Conservation (phyloP, 805 yeast genomes). For the Blastobotrys peoriensis region DNA sequence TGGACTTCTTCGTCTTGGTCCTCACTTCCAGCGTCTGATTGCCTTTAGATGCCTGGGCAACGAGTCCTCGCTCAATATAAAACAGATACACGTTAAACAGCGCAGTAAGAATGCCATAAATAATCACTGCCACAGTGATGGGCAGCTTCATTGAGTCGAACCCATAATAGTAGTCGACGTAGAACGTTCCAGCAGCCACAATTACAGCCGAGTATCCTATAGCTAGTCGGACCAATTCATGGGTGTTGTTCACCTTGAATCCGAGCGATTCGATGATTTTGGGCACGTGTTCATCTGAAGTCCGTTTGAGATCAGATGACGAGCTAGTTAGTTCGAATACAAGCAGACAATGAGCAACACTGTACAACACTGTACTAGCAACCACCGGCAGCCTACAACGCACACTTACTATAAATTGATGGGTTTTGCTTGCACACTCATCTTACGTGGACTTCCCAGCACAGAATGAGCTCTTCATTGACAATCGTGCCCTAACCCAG, state of each 20-base stretch:
- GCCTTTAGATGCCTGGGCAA: constrained; percentile 26
- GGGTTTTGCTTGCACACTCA: constrained; percentile 13
- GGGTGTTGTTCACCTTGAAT: constrained; percentile 21
- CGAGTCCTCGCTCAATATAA: constrained; percentile 23
- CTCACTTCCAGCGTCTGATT: constrained; percentile 5
- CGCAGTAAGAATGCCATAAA: constrained; percentile 24
- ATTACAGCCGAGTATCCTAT: constrained; percentile 27
- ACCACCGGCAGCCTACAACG: no score
- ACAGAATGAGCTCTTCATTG: no score
- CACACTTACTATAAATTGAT: constrained; percentile 21
- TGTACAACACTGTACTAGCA: no score
- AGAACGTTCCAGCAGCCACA: constrained; percentile 26
- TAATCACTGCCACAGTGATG: constrained; percentile 26
- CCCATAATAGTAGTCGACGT: constrained; percentile 27
- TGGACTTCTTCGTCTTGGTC: constrained; percentile 12
- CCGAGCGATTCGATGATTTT: constrained; percentile 21
- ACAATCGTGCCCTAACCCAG: no score
- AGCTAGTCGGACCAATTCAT: constrained; percentile 25
- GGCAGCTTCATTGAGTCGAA: constrained; percentile 23
- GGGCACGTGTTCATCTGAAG: constrained; percentile 28
- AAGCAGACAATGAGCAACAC: no score
- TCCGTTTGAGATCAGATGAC: constrained; percentile 25
- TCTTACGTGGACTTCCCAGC: no score
- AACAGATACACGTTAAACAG: constrained; percentile 22
- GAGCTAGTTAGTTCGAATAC: constrained; percentile 27